Evolutionary conservation across 352 stramenopile species (phyloP), one percentile per base, ranked within the genome.

Genomic region (Phytophthora syringae): DNA sequence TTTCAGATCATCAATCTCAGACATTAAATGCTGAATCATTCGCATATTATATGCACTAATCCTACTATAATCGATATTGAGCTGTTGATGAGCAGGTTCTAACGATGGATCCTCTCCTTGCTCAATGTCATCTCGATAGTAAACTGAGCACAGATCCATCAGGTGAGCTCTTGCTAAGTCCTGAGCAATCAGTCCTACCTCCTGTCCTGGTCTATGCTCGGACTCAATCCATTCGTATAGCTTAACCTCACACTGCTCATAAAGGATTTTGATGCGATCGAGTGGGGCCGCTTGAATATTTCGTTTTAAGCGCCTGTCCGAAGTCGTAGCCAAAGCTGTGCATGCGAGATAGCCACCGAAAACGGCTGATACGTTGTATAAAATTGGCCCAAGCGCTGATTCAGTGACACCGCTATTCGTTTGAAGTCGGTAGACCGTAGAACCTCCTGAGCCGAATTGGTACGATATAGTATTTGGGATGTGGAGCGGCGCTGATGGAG

Each of bases 121-220:
- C 3, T 64, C 12, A 5, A 58, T 58, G 47, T 58, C 56, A 44
- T 64, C 55, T 0, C 55, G 34, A 47, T 64, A 64, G 13, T 56
- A 62, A 0, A 64, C 20, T 20, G 15, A 36, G 1, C 11, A 56
- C 30, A 64, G 13, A 36, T 64, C 56, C 0, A 37, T 64, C 27
- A 64, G 25, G 12, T 64, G 56, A 2, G 55, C 55, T 42, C 18
- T 40, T 5, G 50, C 36, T 0, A 64, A 34, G 3, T 64, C 56
- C 7, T 64, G 56, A 44, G 56, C 56, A 1, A 64, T 52, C 0
- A 64, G 20, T 12, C 56, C 56, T 4, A 64, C 45, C 12, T 64
- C 56, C 28, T 64, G 56, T 32, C 36, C 56, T 21, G 9, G n/a
- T 0, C 10, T 11, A 18, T 64, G 55, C 2, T 64, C 34, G 1